These are phyloP conservation scores for Fusarium decemcellulare DNA, from an alignment of 2,329 filamentous ascomycete species.

Conservation along the genomic window DNA sequence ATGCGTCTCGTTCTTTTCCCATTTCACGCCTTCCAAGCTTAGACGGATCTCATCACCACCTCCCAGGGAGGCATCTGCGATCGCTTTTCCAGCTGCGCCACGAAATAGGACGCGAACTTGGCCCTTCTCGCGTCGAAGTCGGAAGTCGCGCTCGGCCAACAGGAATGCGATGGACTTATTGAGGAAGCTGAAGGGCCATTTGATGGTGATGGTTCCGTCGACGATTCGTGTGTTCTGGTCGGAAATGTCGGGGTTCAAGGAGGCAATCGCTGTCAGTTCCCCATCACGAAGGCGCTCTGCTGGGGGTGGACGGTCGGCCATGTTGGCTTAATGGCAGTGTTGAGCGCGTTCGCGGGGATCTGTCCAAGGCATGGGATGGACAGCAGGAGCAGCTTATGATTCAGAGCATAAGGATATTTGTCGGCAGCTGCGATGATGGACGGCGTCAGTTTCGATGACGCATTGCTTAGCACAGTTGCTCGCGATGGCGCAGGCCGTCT, in stretches of 20 bases:
- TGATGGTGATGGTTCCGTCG: conserved; percentile 83
- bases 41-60: conserved; percentile 85
- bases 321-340: conserved; percentile 35
- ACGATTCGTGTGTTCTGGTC: conserved; percentile 63
- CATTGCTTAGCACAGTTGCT: conserved; percentile 19
- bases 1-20: conserved; percentile 68
- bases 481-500: conserved; percentile 13
- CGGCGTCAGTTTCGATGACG: neutral
- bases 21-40: conserved; percentile 77
- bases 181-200: conserved; percentile 92
- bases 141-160: conserved; percentile 87
- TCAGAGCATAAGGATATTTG: conserved; percentile 20
- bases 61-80: conserved; percentile 77
- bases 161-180: conserved; percentile 82
- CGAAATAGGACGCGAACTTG: conserved; percentile 86
- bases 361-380: conserved; percentile 20
- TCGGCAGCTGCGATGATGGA: neutral
- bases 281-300: conserved; percentile 46
- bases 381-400: conserved; percentile 10
- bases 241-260: conserved; percentile 64
- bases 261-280: conserved; percentile 67
- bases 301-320: conserved; percentile 43
- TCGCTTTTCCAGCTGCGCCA: conserved; percentile 77
- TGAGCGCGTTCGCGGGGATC: conserved; percentile 33
- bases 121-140: conserved; percentile 81